Evolutionary conservation across 805 yeast genomes (phyloP).

Genomic region (Groenewaldozyma tartarivorans): DNA sequence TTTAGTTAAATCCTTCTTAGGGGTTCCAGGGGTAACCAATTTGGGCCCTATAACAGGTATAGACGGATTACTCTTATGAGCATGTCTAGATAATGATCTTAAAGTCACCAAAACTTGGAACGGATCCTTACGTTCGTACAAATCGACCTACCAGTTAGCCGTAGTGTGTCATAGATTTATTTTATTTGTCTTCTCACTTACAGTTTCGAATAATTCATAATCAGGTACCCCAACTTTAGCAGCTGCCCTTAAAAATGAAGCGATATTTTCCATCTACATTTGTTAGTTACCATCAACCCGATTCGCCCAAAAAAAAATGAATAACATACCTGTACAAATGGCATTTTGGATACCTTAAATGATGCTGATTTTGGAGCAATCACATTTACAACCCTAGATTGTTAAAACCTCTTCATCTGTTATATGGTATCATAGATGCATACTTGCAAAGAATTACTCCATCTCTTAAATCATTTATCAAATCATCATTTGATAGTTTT

Average conservation of each 20-base stretch:
- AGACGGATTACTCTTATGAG: slow-evolving; percentile 44
- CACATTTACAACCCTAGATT: slow-evolving; percentile 32
- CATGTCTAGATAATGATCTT: slow-evolving; percentile 62
- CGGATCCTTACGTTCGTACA: slow-evolving; percentile 66
- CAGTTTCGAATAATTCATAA: slow-evolving; percentile 72
- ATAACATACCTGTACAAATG: slow-evolving; percentile 39
- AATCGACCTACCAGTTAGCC: too few relatives aligned
- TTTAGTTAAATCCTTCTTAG: slow-evolving; percentile 28
- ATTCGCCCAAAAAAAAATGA: not conserved
- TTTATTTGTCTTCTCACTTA: too few relatives aligned
- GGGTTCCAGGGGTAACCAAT: slow-evolving; percentile 35
- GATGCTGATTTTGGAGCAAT: slow-evolving; percentile 32
- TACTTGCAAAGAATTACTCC: slow-evolving; percentile 47
- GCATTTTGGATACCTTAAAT: slow-evolving; percentile 57
- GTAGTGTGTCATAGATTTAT: too few relatives aligned
- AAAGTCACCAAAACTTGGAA: slow-evolving; percentile 69
- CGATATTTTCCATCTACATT: slow-evolving; percentile 71
- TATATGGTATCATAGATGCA: slow-evolving; percentile 9
- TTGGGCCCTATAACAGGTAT: slow-evolving; percentile 52
- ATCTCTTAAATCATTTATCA: slow-evolving; percentile 49
- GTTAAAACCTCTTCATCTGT: slow-evolving; percentile 1
- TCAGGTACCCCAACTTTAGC: slow-evolving; percentile 61
- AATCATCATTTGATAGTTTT: slow-evolving; percentile 31
- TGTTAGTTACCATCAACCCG: slow-evolving; percentile 1
- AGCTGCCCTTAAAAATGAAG: slow-evolving; percentile 57